phyloP scores from a whole-genome alignment of 805 yeast genomes.

The Brettanomyces nanus region DNA sequence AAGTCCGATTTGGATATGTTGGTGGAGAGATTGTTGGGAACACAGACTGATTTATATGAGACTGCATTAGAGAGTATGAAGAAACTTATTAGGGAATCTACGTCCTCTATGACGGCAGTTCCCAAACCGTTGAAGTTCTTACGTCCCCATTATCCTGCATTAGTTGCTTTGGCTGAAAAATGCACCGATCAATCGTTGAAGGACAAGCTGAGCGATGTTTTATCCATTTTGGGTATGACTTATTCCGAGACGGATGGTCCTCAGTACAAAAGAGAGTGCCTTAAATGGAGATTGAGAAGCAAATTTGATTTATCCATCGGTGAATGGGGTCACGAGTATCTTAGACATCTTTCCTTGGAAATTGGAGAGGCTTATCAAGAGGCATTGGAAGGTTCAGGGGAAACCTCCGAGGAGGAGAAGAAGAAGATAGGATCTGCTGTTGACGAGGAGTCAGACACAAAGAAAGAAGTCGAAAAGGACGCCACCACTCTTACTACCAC shows the following conservation, averaged over 20 bases:
- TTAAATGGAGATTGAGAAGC: constrained; percentile 63
- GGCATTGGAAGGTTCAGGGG: constrained; percentile 18
- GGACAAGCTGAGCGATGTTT: constrained; percentile 69
- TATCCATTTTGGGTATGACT: constrained; percentile 94
- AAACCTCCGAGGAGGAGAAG: constrained; percentile 16
- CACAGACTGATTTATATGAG: constrained; percentile 42
- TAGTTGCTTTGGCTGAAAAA: constrained; percentile 54
- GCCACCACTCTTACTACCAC: constrained; percentile 20
- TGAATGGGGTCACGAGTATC: constrained; percentile 97
- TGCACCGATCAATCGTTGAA: constrained; percentile 49
- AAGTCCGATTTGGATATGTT: constrained; percentile 80
- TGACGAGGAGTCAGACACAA: constrained; percentile 8
- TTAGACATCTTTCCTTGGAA: constrained; percentile 91
- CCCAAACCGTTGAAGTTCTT: constrained; percentile 96
- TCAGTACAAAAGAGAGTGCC: constrained; percentile 53
- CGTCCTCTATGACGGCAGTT: constrained; percentile 98
- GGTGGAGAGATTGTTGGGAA: constrained; percentile 67
- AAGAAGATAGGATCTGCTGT: constrained; percentile 18
- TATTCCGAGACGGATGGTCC: constrained; percentile 64
- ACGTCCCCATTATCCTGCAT: constrained; percentile 73
- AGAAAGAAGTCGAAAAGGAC: constrained; percentile 2
- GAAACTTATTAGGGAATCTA: constrained; percentile 76
- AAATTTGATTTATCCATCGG: constrained; percentile 44
- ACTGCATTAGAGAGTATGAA: constrained; percentile 65
- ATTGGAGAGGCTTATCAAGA: constrained; percentile 81